Percentiles rank a stretch among this genome's conserved stretches.
These are phyloP conservation scores for Straminergon stramineum DNA, from an alignment of 225 moss, liverwort and hornwort genomes.

Conservation along the genomic window DNA sequence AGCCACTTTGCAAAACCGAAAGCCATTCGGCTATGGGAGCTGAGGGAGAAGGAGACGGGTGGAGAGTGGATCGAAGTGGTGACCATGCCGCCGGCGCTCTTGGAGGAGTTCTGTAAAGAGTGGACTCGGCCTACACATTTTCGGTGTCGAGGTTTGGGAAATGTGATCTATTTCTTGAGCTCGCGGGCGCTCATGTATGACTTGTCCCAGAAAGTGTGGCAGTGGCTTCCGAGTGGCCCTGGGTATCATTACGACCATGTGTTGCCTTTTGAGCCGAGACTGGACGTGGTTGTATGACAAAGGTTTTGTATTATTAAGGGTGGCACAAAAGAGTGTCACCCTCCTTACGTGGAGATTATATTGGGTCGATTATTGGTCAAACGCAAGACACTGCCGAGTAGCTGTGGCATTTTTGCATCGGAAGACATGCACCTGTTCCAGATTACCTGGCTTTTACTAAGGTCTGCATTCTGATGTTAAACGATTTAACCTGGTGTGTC, in stretches of 20 bases:
- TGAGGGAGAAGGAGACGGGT: slow-evolving; percentile 35
- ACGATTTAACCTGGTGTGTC: neutral
- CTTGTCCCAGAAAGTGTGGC: slow-evolving; percentile 51
- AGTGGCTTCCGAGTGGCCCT: slow-evolving; percentile 57
- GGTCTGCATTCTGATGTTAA: slow-evolving; percentile 1
- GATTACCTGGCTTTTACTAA: neutral
- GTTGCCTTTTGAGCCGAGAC: slow-evolving; percentile 50
- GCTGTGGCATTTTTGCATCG: slow-evolving; percentile 5
- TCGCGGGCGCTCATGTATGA: slow-evolving; percentile 62
- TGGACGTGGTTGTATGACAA: slow-evolving; percentile 35
- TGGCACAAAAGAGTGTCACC: neutral
- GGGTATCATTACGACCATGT: slow-evolving; percentile 59
- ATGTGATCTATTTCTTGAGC: slow-evolving; percentile 51
- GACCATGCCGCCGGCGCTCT: slow-evolving; percentile 51
- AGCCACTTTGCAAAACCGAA: slow-evolving; percentile 59
- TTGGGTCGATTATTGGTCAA: neutral
- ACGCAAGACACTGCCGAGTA: neutral
- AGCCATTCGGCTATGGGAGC: slow-evolving; percentile 51
- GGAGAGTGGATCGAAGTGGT: slow-evolving; percentile 54
- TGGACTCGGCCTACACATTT: slow-evolving; percentile 57
- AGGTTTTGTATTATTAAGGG: neutral
- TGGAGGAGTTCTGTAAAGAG: slow-evolving; percentile 60
- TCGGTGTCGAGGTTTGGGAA: slow-evolving; percentile 47
- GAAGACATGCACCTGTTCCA: neutral
- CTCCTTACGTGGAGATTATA: neutral